Evolutionary conservation across 257 asterid genomes (phyloP), one percentile per base, ranked within the genome.

Genomic region (Fraxinus quadrangulata): DNA sequence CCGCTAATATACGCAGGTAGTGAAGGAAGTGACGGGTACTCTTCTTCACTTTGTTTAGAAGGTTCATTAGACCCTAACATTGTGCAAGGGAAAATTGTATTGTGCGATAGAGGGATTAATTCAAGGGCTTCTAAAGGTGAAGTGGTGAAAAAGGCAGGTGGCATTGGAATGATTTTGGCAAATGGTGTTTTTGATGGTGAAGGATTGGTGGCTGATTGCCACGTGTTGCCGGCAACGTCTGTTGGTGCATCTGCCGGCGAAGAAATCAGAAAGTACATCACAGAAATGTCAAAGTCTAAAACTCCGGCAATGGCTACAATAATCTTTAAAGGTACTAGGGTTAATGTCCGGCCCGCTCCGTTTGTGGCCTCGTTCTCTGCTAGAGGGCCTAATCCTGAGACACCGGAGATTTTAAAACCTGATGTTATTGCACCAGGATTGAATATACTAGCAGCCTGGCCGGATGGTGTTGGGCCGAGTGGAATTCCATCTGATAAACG

Each of bases 401-500:
- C 94, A 2, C 99, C 97, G 0, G 97, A 94, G 81, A 90, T 94
- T 16, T 37, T 94, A 8, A 94, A 94, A 82, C 99, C 99, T 5
- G 99, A 94, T 33, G 56, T 94, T 6, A 88, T 94, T 26, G 99
- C 99, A 0, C 99, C 99, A 11, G 99, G 99, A 3, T 33, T 92
- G 79, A 92, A 94, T 76, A 94, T 94, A 34, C 92, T 94, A 1
- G 97, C 97, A 0, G 99, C 97, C 3, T 94, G 97, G 99, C 93
- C 99, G 0, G 95, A 90, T 39, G 78, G 81, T 5, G 82, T 90
- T 0, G 97, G 94, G 2, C 97, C 97, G 0, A 89, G 92, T 26
- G 94, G 97, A 42, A 80, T 94, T 47, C 82, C 86, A 0, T 89
- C 96, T 0, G 97, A 94, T 36, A 83, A 83, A 5, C 95, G 99